Percentiles rank a stretch among this genome's conserved stretches.
Evolutionary conservation across 768 basidiomycete species (phyloP).

Genomic region (Chalciporus piperatus): DNA sequence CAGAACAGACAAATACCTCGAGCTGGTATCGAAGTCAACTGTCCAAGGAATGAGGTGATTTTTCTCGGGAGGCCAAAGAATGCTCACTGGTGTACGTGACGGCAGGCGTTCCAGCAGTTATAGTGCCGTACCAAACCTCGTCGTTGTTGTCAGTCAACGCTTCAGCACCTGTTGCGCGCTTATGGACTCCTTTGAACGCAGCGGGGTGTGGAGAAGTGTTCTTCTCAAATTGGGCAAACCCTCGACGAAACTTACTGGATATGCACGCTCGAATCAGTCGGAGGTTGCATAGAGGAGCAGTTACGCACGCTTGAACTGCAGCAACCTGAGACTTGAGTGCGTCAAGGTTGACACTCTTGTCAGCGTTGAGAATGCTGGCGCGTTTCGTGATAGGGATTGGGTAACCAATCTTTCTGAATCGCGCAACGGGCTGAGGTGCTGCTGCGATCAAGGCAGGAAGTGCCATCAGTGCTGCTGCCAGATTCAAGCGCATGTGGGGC

Average conservation of each 20-base stretch:
- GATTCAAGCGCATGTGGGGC: constrained; percentile 7
- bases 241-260: neutral
- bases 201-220: neutral
- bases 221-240: neutral
- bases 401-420: neutral
- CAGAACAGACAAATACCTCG: constrained; percentile 7
- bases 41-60: neutral
- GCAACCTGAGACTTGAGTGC: constrained; percentile 6
- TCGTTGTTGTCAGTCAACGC: neutral
- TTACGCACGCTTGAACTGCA: constrained; percentile 10
- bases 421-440: neutral
- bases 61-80: no score
- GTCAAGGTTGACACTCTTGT: constrained; percentile 3
- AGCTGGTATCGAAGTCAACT: constrained; percentile 31
- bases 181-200: neutral
- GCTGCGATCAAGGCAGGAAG: constrained; percentile 8
- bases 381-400: constrained; percentile 13
- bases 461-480: constrained; percentile 3
- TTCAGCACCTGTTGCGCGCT: neutral
- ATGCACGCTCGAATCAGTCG: neutral
- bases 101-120: constrained; percentile 3
- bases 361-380: neutral
- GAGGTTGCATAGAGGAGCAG: neutral
- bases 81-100: constrained; percentile 6
- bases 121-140: constrained; percentile 4